Evolutionary conservation across 1,284 basidiomycete species (phyloP), one percentile per base, ranked within the genome.

Genomic region (Pulchroboletus neoregius): DNA sequence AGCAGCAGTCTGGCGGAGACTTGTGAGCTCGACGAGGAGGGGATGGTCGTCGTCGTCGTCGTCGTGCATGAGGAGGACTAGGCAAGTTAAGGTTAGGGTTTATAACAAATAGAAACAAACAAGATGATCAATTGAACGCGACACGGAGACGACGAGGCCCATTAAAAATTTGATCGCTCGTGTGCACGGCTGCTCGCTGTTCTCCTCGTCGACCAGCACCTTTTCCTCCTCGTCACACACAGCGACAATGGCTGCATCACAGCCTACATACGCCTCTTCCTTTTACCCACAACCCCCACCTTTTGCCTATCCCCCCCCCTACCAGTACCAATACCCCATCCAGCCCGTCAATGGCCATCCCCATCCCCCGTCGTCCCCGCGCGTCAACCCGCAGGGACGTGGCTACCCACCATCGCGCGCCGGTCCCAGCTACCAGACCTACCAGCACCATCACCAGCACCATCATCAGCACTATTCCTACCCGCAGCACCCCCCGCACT

Each of bases 41-140:
- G 86, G 87, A 57, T 89, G 83, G 39, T 79, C 77, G 52, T 74
- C 71, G 60, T 79, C 77, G 52, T 74, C 71, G 60, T 66, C 58
- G 28, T 40, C 27, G 42, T 43, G 42, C 48, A 70, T 58, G 35
- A 24, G 28, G 35, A 35, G 33, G 6, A 51, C 30, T 39, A 32
- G 47, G 34, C 4, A 22, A 11, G 39, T 16, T 52, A 49, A 50
- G 57, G 57, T 60, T 58, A 62, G 56, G 54, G 58, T 62, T 27
- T 51, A 39, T 1, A 13, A 18, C 44, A 63, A 63, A 61, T 16
- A 47, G 15, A n/a, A 11, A 1, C 50, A 65, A 48, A 64, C 26
- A 61, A 20, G 6, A 20, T 37, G 13, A 27, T 26, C 33, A 9
- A 10, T 20, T n/a, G 23, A 3, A 16, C 34, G 34, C 34, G 39